Percentiles rank a stretch among this genome's conserved stretches.
Evolutionary conservation across 192 early-diverging fungal species (phyloP).

Genomic region (Rhizophagus sp.): DNA sequence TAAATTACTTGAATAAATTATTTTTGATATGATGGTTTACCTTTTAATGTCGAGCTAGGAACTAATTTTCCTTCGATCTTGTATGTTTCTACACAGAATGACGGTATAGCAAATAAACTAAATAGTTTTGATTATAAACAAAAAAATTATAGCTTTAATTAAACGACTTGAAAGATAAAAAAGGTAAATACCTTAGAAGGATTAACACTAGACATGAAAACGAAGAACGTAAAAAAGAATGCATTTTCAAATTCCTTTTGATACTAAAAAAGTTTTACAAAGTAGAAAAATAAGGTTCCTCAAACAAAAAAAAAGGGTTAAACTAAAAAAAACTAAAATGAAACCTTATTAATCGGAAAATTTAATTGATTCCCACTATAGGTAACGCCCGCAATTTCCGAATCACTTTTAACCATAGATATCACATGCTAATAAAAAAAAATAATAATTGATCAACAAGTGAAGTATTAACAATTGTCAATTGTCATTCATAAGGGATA

Average conservation of each 20-base stretch:
- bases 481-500: too few relatives aligned
- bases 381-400: neutral
- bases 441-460: neutral
- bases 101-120: neutral
- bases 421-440: neutral
- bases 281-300: neutral
- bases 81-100: neutral
- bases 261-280: neutral
- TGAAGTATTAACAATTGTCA: too few relatives aligned
- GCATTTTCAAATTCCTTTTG: neutral
- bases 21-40: neutral
- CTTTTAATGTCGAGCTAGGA: neutral
- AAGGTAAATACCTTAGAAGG: neutral
- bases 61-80: constrained; percentile 9
- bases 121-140: neutral
- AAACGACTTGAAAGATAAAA: neutral
- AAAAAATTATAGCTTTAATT: neutral
- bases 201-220: neutral
- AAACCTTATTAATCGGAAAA: neutral
- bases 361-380: neutral
- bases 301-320: too few relatives aligned
- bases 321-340: neutral
- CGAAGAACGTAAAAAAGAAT: neutral
- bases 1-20: too few relatives aligned
- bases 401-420: neutral